Evolutionary conservation across 177 flowering plant genomes (phyloP).

Genomic region (Telopea speciosissima): DNA sequence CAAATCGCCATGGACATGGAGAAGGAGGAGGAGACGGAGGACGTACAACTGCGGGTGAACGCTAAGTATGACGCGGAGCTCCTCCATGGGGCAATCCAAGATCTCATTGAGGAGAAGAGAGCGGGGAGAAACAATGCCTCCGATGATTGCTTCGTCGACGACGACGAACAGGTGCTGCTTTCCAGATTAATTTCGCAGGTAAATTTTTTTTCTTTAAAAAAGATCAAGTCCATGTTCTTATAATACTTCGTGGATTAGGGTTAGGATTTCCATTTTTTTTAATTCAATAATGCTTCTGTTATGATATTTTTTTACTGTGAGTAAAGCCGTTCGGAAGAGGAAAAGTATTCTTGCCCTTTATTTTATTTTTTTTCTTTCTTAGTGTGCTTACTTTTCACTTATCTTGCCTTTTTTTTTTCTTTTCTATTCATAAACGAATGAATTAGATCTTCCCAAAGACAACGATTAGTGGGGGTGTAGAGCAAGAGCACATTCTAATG

Average conservation of each 20-base stretch:
- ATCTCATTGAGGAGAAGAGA: constrained; percentile 30
- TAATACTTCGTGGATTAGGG: not conserved
- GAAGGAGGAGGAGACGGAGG: too few relatives aligned
- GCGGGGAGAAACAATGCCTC: constrained; percentile 9
- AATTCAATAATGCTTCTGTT: not conserved
- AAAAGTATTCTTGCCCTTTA: too few relatives aligned
- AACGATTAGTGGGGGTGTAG: too few relatives aligned
- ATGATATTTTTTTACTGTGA: too few relatives aligned
- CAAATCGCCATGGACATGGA: too few relatives aligned
- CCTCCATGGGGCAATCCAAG: constrained; percentile 26
- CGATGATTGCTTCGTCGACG: constrained; percentile 14
- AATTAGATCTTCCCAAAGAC: too few relatives aligned
- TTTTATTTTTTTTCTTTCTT: too few relatives aligned
- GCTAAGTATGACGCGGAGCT: constrained; percentile 24
- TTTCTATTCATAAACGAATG: too few relatives aligned
- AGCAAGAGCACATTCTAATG: too few relatives aligned
- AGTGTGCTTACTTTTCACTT: too few relatives aligned
- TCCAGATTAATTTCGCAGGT: constrained; percentile 58
- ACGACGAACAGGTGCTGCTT: constrained; percentile 25
- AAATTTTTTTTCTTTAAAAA: not conserved
- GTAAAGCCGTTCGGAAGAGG: too few relatives aligned
- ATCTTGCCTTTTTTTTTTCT: too few relatives aligned
- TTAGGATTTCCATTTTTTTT: not conserved
- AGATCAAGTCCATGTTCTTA: not conserved
- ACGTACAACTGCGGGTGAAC: constrained; percentile 2